Evolutionary conservation across 2,329 filamentous ascomycete genomes (phyloP).

Genomic region (Ceratocystis diversiconidia): DNA sequence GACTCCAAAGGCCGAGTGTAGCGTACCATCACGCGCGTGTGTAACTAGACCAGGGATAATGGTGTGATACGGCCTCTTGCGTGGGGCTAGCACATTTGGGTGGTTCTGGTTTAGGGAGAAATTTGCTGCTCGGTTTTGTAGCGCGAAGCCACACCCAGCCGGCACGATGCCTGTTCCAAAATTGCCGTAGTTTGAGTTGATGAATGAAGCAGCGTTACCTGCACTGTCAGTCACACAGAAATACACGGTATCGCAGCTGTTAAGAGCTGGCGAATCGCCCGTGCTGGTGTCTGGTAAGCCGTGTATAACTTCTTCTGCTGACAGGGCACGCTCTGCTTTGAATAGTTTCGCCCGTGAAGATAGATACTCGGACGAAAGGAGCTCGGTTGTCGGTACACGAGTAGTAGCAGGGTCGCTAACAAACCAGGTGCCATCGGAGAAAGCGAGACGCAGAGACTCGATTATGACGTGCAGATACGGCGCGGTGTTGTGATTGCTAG

Average conservation of each 20-base stretch:
- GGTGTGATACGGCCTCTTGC: slow-evolving; percentile 90
- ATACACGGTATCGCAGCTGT: slow-evolving; percentile 86
- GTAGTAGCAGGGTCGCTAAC: slow-evolving; percentile 66
- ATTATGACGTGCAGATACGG: slow-evolving; percentile 76
- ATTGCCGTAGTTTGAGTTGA: slow-evolving; percentile 85
- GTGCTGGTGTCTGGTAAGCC: slow-evolving; percentile 34
- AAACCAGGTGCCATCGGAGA: slow-evolving; percentile 82
- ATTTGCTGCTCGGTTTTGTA: slow-evolving; percentile 85
- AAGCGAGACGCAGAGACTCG: slow-evolving; percentile 76
- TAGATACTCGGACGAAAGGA: slow-evolving; percentile 64
- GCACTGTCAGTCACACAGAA: slow-evolving; percentile 68
- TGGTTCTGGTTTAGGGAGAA: slow-evolving; percentile 60
- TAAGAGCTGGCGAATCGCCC: slow-evolving; percentile 55
- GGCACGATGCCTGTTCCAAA: slow-evolving; percentile 85
- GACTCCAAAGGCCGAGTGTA: slow-evolving; percentile 83
- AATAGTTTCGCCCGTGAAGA: slow-evolving; percentile 51
- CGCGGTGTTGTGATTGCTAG: slow-evolving; percentile 65
- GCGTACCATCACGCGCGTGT: slow-evolving; percentile 52
- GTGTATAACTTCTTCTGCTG: slow-evolving; percentile 48
- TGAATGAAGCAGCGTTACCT: slow-evolving; percentile 89
- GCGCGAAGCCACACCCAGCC: slow-evolving; percentile 71
- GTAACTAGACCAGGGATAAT: slow-evolving; percentile 92
- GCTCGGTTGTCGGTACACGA: slow-evolving; percentile 52
- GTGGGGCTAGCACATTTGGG: slow-evolving; percentile 65
- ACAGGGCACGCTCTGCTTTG: slow-evolving; percentile 44